These are phyloP conservation scores for Allium fistulosum DNA, from an alignment of 106 monocot species.

Conservation along the genomic window DNA sequence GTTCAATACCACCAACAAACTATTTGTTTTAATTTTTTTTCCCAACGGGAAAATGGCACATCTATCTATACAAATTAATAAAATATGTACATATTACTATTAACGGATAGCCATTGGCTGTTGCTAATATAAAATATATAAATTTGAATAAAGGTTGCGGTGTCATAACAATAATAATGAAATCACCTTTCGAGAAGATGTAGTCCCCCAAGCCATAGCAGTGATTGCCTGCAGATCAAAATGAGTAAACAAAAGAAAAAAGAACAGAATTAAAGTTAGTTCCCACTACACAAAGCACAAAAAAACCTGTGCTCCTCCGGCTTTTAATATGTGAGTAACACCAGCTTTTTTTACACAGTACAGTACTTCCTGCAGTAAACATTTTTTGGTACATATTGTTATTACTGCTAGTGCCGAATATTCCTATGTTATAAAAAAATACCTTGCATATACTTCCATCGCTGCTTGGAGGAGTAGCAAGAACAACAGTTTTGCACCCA, in stretches of 20 bases:
- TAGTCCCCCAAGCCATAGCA: slow-evolving; percentile 97
- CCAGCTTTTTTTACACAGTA: slow-evolving; percentile 98
- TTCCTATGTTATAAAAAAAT: not conserved
- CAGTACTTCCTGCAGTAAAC: slow-evolving; percentile 67
- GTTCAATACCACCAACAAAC: too few species aligned
- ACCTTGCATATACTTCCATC: slow-evolving; percentile 97
- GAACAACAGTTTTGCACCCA: slow-evolving; percentile 92
- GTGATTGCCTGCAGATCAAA: slow-evolving; percentile 58
- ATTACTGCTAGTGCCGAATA: not conserved
- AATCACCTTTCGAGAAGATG: slow-evolving; percentile 87
- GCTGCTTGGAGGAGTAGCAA: slow-evolving; percentile 81
- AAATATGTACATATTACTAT: too few species aligned
- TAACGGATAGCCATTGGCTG: too few species aligned
- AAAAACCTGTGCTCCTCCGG: slow-evolving; percentile 93
- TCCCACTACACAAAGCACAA: too few species aligned
- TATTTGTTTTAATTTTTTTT: too few species aligned
- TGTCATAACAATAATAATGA: too few species aligned
- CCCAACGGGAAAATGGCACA: too few species aligned
- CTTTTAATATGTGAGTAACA: slow-evolving; percentile 92
- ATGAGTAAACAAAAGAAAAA: not conserved
- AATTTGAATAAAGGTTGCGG: too few species aligned
- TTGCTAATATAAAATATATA: too few species aligned
- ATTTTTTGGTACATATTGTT: not conserved
- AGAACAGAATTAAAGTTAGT: not conserved
- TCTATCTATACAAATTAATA: too few species aligned